phyloP scores from a whole-genome alignment of 2,329 filamentous ascomycete genomes.

The Aspergillus sergii region DNA sequence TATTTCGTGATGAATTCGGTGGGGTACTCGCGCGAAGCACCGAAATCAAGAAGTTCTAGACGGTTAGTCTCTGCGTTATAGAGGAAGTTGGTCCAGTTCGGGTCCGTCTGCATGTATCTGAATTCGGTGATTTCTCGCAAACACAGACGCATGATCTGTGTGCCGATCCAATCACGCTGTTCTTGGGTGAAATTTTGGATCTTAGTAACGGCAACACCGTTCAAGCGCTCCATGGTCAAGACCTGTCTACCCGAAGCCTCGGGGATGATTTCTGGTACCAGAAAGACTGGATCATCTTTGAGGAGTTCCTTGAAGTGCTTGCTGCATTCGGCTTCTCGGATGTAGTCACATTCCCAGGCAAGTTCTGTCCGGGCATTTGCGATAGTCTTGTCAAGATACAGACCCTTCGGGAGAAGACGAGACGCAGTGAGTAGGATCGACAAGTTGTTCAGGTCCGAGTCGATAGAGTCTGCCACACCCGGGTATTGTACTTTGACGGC shows the following conservation, averaged over 20 bases:
- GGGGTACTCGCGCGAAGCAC: constrained; percentile 85
- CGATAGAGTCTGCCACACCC: constrained; percentile 92
- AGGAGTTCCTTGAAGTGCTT: constrained; percentile 76
- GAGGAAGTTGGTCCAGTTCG: constrained; percentile 99
- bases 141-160: constrained; percentile 87
- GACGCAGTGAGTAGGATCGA: constrained; percentile 88
- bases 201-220: constrained; percentile 82
- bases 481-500: constrained; percentile 98
- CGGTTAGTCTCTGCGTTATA: constrained; percentile 73
- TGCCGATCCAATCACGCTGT: constrained; percentile 94
- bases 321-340: constrained; percentile 81
- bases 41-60: constrained; percentile 93
- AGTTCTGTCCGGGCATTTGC: constrained; percentile 90
- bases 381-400: constrained; percentile 96
- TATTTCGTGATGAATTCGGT: constrained; percentile 78
- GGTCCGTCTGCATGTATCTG: constrained; percentile 98
- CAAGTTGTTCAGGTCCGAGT: constrained; percentile 93
- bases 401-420: constrained; percentile 81
- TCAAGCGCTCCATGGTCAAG: constrained; percentile 89
- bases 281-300: constrained; percentile 75
- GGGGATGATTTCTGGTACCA: constrained; percentile 74
- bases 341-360: constrained; percentile 96
- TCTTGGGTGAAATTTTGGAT: constrained; percentile 73
- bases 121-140: constrained; percentile 93
- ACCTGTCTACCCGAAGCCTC: constrained; percentile 85